Conservation (phyloP, 2,329 filamentous ascomycete species). For the Xylaria multiplex region DNA sequence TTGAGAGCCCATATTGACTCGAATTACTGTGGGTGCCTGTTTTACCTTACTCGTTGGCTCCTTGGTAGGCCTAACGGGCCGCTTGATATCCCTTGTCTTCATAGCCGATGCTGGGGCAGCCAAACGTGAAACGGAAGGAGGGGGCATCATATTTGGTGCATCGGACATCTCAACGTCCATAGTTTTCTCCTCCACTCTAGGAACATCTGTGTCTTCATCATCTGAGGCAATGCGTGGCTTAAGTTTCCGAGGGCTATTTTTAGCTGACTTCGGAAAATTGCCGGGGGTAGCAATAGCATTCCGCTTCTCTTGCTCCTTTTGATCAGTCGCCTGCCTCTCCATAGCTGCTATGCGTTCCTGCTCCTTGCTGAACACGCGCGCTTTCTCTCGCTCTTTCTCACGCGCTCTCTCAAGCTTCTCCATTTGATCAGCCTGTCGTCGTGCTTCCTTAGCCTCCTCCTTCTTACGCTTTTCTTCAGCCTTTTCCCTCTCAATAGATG, state of each 20-base stretch:
- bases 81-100: slow-evolving; percentile 65
- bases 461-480: slow-evolving; percentile 71
- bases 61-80: slow-evolving; percentile 71
- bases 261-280: slow-evolving; percentile 57
- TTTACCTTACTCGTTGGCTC: slow-evolving; percentile 68
- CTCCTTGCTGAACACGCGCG: slow-evolving; percentile 66
- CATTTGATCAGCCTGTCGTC: slow-evolving; percentile 68
- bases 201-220: slow-evolving; percentile 47
- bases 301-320: slow-evolving; percentile 62
- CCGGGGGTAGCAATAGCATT: slow-evolving; percentile 50
- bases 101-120: slow-evolving; percentile 58
- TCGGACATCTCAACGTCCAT: slow-evolving; percentile 65
- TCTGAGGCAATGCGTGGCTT: slow-evolving; percentile 50
- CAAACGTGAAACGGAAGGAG: slow-evolving; percentile 67
- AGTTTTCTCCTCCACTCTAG: slow-evolving; percentile 48
- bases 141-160: slow-evolving; percentile 65
- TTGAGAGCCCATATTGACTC: slow-evolving; percentile 74
- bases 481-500: slow-evolving; percentile 69
- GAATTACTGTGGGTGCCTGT: slow-evolving; percentile 76
- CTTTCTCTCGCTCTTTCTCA: slow-evolving; percentile 76
- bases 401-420: slow-evolving; percentile 73
- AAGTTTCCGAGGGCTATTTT: slow-evolving; percentile 64
- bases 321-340: slow-evolving; percentile 63
- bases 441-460: slow-evolving; percentile 68
- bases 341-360: slow-evolving; percentile 63